Evolutionary conservation across 1,284 basidiomycete species (phyloP).

Genomic region (Trametes versicolor): DNA sequence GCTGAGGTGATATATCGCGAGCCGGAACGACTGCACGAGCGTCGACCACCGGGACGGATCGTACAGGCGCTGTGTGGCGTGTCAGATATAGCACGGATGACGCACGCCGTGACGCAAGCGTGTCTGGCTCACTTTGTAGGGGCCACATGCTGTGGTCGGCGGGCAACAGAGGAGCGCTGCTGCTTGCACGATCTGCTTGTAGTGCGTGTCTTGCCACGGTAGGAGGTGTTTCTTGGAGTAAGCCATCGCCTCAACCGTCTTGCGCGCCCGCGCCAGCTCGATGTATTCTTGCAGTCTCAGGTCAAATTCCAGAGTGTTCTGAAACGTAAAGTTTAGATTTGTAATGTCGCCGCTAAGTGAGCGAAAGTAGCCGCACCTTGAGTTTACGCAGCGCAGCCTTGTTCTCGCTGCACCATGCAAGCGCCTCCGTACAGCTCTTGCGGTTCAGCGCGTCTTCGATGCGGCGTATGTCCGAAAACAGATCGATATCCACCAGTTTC

Average conservation of each 20-base stretch:
- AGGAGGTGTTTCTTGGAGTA: slow-evolving; percentile 88
- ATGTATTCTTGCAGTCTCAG: slow-evolving; percentile 97
- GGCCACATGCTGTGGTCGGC: slow-evolving; percentile 69
- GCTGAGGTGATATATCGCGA: slow-evolving; percentile 87
- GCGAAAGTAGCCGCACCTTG: slow-evolving; percentile 61
- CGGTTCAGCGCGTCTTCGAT: slow-evolving; percentile 84
- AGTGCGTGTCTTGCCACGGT: slow-evolving; percentile 84
- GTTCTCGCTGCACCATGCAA: slow-evolving; percentile 98
- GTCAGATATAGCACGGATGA: slow-evolving; percentile 6
- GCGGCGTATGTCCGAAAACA: slow-evolving; percentile 88
- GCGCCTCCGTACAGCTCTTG: slow-evolving; percentile 87
- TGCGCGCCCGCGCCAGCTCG: slow-evolving; percentile 82
- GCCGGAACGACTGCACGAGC: slow-evolving; percentile 82
- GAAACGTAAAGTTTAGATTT: slow-evolving; percentile 27
- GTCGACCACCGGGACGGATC: slow-evolving; percentile 79
- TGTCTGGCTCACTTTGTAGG: slow-evolving; percentile 66
- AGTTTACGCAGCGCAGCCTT: slow-evolving; percentile 91
- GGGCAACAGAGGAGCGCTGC: slow-evolving; percentile 81
- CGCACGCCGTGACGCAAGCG: not conserved
- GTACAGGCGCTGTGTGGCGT: slow-evolving; percentile 76
- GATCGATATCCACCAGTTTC: slow-evolving; percentile 89
- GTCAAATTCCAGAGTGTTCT: slow-evolving; percentile 97
- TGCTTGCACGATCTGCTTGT: slow-evolving; percentile 80
- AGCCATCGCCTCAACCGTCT: slow-evolving; percentile 80
- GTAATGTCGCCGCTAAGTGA: not conserved